Conservation (phyloP, 2,329 filamentous ascomycete species). For the Thelonectria blattea region DNA sequence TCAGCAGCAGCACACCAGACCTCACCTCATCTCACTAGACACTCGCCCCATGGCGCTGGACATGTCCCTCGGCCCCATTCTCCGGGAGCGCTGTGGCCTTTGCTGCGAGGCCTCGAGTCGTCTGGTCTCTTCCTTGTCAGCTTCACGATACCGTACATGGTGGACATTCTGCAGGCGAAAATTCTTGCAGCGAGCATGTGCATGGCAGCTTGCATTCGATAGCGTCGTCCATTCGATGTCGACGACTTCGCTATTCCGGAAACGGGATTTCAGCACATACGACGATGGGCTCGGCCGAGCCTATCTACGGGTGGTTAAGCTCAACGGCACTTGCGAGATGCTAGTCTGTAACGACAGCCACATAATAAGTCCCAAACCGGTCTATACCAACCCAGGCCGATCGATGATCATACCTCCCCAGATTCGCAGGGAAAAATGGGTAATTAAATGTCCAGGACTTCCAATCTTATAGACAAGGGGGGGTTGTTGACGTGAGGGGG, state of each 20-base stretch:
- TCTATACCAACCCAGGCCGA: not conserved
- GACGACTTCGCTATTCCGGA: not conserved
- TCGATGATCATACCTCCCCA: conserved; percentile 11
- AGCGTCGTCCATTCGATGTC: not conserved
- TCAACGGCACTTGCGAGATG: conserved; percentile 6
- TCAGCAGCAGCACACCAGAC: conserved; percentile 22
- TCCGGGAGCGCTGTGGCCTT: conserved; percentile 11
- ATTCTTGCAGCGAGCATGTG: not conserved
- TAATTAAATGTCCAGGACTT: not conserved
- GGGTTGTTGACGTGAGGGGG: conserved; percentile 3
- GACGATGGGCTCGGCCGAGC: not conserved
- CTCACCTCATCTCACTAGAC: conserved; percentile 25
- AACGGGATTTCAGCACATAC: not conserved
- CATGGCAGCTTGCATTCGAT: not conserved
- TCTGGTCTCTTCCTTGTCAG: conserved; percentile 8
- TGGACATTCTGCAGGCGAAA: not conserved
- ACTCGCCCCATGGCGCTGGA: conserved; percentile 19
- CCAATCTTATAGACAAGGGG: conserved; percentile 1
- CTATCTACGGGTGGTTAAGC: conserved; percentile 1
- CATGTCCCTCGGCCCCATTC: conserved; percentile 17
- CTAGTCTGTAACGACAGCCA: conserved; percentile 5
- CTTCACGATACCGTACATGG: not conserved
- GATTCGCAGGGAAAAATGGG: not conserved
- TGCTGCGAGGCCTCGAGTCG: conserved; percentile 8
- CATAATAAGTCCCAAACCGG: conserved; percentile 6